These are phyloP conservation scores for Davidsoniella neocaledoniae DNA, from an alignment of 2,329 filamentous ascomycete species.

Conservation along the genomic window DNA sequence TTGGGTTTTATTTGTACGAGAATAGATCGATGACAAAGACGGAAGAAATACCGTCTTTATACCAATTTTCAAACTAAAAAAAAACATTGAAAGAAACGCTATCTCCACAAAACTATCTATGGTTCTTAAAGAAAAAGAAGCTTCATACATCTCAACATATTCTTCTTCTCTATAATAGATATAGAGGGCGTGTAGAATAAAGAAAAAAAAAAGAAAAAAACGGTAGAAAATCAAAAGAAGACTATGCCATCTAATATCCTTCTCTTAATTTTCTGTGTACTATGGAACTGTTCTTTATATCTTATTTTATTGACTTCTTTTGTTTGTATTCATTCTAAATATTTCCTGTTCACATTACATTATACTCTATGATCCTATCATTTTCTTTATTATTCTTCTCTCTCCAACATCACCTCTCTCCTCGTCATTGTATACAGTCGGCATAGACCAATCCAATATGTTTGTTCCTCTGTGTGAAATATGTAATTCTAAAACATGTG, in stretches of 20 bases:
- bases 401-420: not conserved
- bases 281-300: constrained; percentile 2
- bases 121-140: too few species aligned
- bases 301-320: not conserved
- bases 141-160: not conserved
- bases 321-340: not conserved
- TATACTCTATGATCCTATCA: not conserved
- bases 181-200: not conserved
- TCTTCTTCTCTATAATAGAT: not conserved
- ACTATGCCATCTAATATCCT: not conserved
- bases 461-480: too few species aligned
- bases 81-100: constrained; percentile 2
- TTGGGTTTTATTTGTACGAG: constrained; percentile 8
- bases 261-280: not conserved
- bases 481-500: too few species aligned
- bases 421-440: not conserved
- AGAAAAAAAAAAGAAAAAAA: not conserved
- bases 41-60: too few species aligned
- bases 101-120: not conserved
- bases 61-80: constrained; percentile 1
- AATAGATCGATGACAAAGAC: constrained; percentile 3
- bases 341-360: not conserved
- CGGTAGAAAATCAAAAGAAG: not conserved
- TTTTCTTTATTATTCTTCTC: not conserved
- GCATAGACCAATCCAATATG: too few species aligned